phyloP scores from a whole-genome alignment of 352 stramenopile species.

The Phytophthora fragariaefolia region DNA sequence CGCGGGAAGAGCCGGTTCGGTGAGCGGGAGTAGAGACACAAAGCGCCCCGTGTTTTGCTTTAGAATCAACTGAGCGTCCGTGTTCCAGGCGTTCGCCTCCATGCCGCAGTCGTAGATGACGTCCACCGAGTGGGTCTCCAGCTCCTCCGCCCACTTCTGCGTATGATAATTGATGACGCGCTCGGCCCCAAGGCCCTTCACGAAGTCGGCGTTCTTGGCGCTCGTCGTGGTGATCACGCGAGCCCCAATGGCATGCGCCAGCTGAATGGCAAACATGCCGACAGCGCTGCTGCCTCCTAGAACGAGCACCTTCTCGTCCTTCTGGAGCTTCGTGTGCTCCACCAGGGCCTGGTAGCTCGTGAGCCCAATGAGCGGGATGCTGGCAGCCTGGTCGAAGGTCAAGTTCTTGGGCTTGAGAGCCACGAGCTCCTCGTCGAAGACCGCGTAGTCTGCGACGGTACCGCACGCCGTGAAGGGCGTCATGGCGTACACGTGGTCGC shows the following conservation, averaged over 20 bases:
- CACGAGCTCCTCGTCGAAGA: slow-evolving; percentile 41
- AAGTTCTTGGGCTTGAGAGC: slow-evolving; percentile 50
- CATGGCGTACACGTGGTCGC: slow-evolving; percentile 40
- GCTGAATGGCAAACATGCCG: slow-evolving; percentile 52
- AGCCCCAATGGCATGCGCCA: slow-evolving; percentile 42
- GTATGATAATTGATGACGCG: slow-evolving; percentile 45
- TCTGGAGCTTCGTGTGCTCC: slow-evolving; percentile 45
- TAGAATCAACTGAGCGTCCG: slow-evolving; percentile 28
- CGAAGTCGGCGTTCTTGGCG: slow-evolving; percentile 35
- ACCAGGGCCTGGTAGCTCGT: slow-evolving; percentile 50
- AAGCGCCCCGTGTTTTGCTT: slow-evolving; percentile 34
- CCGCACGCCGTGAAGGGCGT: slow-evolving; percentile 26
- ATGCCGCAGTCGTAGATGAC: slow-evolving; percentile 50
- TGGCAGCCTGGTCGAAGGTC: slow-evolving; percentile 49
- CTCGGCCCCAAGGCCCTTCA: slow-evolving; percentile 37
- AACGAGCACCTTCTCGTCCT: slow-evolving; percentile 54
- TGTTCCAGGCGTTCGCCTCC: slow-evolving; percentile 39
- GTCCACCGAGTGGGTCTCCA: slow-evolving; percentile 45
- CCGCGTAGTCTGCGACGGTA: slow-evolving; percentile 45
- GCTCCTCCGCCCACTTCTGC: slow-evolving; percentile 41
- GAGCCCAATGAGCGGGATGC: slow-evolving; percentile 37
- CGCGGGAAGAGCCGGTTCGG: slow-evolving; percentile 13
- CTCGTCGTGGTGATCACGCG: slow-evolving; percentile 41
- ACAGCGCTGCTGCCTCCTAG: slow-evolving; percentile 47
- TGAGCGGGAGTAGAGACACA: slow-evolving; percentile 23